These are phyloP conservation scores for Heterobasidion irregulare DNA, from an alignment of 1,284 basidiomycete species.

Conservation along the genomic window DNA sequence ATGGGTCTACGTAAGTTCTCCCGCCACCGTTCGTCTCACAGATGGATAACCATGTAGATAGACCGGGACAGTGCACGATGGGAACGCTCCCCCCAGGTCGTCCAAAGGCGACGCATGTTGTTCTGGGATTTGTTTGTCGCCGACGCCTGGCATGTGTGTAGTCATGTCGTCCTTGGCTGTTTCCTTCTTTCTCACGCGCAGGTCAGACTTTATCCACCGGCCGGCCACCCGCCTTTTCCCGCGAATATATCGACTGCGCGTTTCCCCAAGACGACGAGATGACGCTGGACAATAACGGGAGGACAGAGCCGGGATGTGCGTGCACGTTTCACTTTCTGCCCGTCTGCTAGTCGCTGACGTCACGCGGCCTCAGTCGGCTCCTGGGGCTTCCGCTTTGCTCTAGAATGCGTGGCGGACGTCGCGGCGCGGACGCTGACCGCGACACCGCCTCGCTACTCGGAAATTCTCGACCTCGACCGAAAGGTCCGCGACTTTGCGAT, in stretches of 20 bases:
- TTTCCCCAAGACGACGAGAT: slow-evolving; percentile 36
- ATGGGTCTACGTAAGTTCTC: slow-evolving; percentile 19
- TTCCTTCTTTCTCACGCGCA: neutral
- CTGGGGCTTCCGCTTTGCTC: slow-evolving; percentile 57
- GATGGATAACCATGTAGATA: slow-evolving; percentile 8
- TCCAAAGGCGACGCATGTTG: slow-evolving; percentile 30
- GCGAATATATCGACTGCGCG: slow-evolving; percentile 49
- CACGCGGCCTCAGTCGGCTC: slow-evolving; percentile 33
- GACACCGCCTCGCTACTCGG: slow-evolving; percentile 53
- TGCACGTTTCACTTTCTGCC: slow-evolving; percentile 3
- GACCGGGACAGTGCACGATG: slow-evolving; percentile 36
- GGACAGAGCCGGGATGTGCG: slow-evolving; percentile 31
- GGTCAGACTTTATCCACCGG: slow-evolving; percentile 25
- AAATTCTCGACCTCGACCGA: slow-evolving; percentile 65
- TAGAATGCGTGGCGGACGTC: slow-evolving; percentile 59
- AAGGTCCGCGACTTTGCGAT: slow-evolving; percentile 61
- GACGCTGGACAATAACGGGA: slow-evolving; percentile 19
- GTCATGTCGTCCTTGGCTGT: slow-evolving; percentile 8
- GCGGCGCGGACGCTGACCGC: slow-evolving; percentile 54
- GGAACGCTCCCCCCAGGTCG: slow-evolving; percentile 27
- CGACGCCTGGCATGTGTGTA: slow-evolving; percentile 25
- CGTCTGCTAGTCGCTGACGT: slow-evolving; percentile 2
- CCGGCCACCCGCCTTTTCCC: slow-evolving; percentile 52
- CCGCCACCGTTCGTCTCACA: neutral
- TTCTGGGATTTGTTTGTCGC: slow-evolving; percentile 35